These are phyloP conservation scores for Botrytis medusae DNA, from an alignment of 2,329 filamentous ascomycete genomes.

Conservation along the genomic window DNA sequence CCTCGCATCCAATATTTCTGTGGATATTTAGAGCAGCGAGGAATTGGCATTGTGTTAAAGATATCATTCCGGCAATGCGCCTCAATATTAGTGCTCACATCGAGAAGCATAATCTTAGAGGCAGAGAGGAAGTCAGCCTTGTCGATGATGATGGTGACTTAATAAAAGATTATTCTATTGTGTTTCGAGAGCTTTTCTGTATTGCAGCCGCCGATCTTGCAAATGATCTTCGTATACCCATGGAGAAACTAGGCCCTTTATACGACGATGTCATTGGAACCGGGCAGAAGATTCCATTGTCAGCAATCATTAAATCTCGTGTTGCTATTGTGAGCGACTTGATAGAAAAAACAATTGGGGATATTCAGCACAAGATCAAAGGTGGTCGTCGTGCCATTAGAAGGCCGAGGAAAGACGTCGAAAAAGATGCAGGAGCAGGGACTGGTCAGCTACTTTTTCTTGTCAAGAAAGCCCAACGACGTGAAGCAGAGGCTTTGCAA, in stretches of 20 bases:
- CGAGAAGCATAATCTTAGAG: slow-evolving; percentile 40
- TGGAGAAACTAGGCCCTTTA: slow-evolving; percentile 65
- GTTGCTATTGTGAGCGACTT: slow-evolving; percentile 8
- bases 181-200: slow-evolving; percentile 83
- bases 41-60: slow-evolving; percentile 70
- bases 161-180: slow-evolving; percentile 68
- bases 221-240: slow-evolving; percentile 59
- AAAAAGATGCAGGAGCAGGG: slow-evolving; percentile 16
- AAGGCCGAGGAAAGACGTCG: slow-evolving; percentile 15
- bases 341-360: not conserved
- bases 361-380: slow-evolving; percentile 19
- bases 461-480: slow-evolving; percentile 60
- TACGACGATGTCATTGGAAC: slow-evolving; percentile 77
- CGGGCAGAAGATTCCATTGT: slow-evolving; percentile 42
- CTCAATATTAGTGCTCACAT: slow-evolving; percentile 61
- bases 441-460: slow-evolving; percentile 70
- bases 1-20: slow-evolving; percentile 75
- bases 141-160: slow-evolving; percentile 55
- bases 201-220: slow-evolving; percentile 75
- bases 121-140: slow-evolving; percentile 45
- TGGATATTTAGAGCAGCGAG: slow-evolving; percentile 83
- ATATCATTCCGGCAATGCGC: slow-evolving; percentile 70
- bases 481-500: slow-evolving; percentile 63
- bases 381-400: slow-evolving; percentile 12
- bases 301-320: slow-evolving; percentile 17